Conservation (phyloP, 2,329 filamentous ascomycete genomes). For the Colletotrichum sp. region DNA sequence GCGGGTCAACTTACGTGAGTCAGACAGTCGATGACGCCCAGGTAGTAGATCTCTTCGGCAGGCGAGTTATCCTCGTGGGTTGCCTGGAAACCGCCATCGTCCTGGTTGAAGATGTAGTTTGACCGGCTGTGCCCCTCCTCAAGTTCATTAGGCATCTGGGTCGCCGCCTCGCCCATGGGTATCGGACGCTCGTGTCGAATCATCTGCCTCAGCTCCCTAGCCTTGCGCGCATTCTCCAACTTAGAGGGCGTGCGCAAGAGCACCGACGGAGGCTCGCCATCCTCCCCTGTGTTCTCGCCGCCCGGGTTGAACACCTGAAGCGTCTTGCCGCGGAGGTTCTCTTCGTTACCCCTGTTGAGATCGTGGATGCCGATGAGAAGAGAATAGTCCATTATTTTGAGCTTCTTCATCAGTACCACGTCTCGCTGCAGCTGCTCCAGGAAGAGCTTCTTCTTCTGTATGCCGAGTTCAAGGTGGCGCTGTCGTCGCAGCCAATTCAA, state of each 20-base stretch:
- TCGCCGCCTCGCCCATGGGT: constrained; percentile 83
- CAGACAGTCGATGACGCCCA: constrained; percentile 97
- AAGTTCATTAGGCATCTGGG: constrained; percentile 89
- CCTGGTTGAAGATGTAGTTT: constrained; percentile 85
- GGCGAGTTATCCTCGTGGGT: constrained; percentile 88
- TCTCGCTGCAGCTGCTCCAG: constrained; percentile 88
- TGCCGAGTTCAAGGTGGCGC: constrained; percentile 84
- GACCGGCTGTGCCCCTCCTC: constrained; percentile 73
- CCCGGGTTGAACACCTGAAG: constrained; percentile 93
- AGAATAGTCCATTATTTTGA: constrained; percentile 99
- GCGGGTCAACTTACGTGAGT: constrained; percentile 76
- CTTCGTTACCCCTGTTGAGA: constrained; percentile 86
- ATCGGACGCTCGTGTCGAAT: constrained; percentile 92
- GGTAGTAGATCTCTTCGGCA: constrained; percentile 94
- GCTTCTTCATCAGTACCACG: constrained; percentile 81
- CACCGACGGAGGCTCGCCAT: constrained; percentile 62
- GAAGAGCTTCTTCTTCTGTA: constrained; percentile 86
- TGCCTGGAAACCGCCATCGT: constrained; percentile 91
- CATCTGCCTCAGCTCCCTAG: constrained; percentile 87
- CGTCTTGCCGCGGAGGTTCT: constrained; percentile 89
- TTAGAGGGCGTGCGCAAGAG: constrained; percentile 92
- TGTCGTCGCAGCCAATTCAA: constrained; percentile 93
- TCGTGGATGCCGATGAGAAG: constrained; percentile 95
- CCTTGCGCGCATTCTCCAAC: constrained; percentile 88
- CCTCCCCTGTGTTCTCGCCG: constrained; percentile 66